Conservation (phyloP, 73 alveolate species). For the Paramecium tetraurelia region DNA sequence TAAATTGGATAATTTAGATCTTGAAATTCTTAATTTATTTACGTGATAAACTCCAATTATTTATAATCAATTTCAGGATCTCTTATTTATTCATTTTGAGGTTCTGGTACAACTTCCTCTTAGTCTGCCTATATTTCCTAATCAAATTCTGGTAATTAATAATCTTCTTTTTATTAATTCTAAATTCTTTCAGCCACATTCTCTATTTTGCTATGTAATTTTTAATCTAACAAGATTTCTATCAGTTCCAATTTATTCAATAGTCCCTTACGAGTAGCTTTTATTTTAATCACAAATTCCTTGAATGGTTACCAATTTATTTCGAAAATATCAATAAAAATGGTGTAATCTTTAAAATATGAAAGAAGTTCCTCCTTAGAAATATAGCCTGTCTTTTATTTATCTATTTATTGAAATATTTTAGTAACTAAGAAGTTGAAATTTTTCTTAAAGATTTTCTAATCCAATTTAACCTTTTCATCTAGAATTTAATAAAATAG, state of each 20-base stretch:
- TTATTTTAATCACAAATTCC: background rate
- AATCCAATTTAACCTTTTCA: background rate
- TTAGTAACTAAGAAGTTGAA: background rate
- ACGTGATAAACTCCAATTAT: background rate
- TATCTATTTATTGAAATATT: background rate
- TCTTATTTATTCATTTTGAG: background rate
- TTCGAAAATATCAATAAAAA: conserved; percentile 24
- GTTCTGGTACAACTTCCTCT: background rate
- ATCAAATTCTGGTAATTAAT: background rate
- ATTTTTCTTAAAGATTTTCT: background rate
- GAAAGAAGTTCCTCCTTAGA: background rate
- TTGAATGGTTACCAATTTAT: background rate
- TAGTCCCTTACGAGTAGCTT: background rate
- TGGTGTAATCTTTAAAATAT: background rate
- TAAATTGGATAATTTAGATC: background rate
- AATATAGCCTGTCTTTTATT: background rate
- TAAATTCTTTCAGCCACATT: background rate
- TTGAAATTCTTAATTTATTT: background rate
- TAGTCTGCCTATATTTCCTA: background rate
- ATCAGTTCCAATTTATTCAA: background rate
- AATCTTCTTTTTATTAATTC: background rate
- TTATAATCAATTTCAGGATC: conserved; percentile 16
- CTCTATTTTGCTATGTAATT: background rate
- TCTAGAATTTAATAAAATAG: background rate
- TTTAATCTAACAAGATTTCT: background rate